Conservation (phyloP, 768 basidiomycete genomes). For the Amanita rubescens region DNA sequence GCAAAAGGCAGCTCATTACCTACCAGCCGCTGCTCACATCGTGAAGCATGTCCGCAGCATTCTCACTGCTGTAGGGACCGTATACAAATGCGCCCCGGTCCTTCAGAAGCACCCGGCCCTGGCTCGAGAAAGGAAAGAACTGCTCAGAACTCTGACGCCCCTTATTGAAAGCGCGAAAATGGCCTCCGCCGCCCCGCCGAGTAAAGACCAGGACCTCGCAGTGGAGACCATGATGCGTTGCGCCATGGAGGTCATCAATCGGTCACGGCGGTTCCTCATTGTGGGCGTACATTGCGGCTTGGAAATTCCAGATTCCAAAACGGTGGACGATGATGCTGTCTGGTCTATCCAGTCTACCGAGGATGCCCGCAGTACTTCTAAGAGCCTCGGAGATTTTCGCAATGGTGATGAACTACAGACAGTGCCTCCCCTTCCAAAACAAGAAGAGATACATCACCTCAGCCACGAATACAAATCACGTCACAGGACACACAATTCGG, state of each 20-base stretch:
- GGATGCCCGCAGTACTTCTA: conserved; percentile 15
- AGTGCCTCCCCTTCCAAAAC: conserved; percentile 22
- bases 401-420: conserved; percentile 1
- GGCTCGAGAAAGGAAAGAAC: conserved; percentile 70
- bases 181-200: conserved; percentile 44
- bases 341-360: conserved; percentile 20
- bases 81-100: conserved; percentile 72
- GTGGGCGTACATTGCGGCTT: conserved; percentile 71
- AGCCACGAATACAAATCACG: conserved; percentile 13
- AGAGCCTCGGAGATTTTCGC: conserved; percentile 48
- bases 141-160: conserved; percentile 72
- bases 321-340: conserved; percentile 21
- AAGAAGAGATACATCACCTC: conserved; percentile 12
- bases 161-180: conserved; percentile 77
- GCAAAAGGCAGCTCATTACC: conserved; percentile 78
- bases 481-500: conserved; percentile 39
- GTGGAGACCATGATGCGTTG: conserved; percentile 74
- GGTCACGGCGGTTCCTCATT: conserved; percentile 72
- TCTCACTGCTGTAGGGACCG: conserved; percentile 74
- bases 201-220: conserved; percentile 46
- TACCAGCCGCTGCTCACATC: conserved; percentile 90
- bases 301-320: conserved; percentile 49
- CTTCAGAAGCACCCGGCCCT: conserved; percentile 61
- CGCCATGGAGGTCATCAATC: conserved; percentile 74
- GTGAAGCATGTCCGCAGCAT: conserved; percentile 91